Evolutionary conservation across 2,329 filamentous ascomycete species (phyloP), one percentile per base, ranked within the genome.

Genomic region (Kalmusia sp.): DNA sequence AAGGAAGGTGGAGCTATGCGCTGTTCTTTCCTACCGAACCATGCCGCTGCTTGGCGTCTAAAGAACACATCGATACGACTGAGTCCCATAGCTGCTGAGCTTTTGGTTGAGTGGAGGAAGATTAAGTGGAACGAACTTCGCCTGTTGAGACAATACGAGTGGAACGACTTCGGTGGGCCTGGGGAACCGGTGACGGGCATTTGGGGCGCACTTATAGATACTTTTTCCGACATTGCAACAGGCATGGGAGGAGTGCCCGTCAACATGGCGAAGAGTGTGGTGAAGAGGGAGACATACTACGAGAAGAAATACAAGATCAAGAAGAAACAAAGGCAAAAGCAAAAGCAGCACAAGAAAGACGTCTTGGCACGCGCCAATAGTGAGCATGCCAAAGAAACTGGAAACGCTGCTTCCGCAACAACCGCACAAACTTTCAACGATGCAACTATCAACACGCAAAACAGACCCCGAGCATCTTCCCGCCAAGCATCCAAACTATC

Each of bases 101-200:
- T 90, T 2, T 74, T 90, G 2, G 83, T 89, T 3, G 79, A 83
- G 28, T 80, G 79, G 57, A 85, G 84, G n/a, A 80, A 83, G 57
- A 66, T 90, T 19, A 79, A 80, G 21, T 90, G 87, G 83, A 83
- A 82, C 50, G 83, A 85, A 52, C 72, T 92, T 40, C 81, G 84
- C 11, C 77, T 91, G 0, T 65, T 90, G 7, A 79, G 89, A 7
- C 87, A 89, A 62, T 84, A 82, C 45, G 87, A 90, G 62, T 92
- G 88, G 87, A 90, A 90, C 60, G 88, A 91, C 62, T 91, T 91
- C 62, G 87, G 89, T 59, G 89, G 89, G 0, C 88, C 88, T 0
- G 88, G 88, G 0, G 89, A 91, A 65, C 89, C 89, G 0, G 76
- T 92, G 11, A 89, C 87, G 0, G 89, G 88, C 3, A 76, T 84